Evolutionary conservation across 257 asterid genomes (phyloP).

Genomic region (Fraxinus cuspidata): DNA sequence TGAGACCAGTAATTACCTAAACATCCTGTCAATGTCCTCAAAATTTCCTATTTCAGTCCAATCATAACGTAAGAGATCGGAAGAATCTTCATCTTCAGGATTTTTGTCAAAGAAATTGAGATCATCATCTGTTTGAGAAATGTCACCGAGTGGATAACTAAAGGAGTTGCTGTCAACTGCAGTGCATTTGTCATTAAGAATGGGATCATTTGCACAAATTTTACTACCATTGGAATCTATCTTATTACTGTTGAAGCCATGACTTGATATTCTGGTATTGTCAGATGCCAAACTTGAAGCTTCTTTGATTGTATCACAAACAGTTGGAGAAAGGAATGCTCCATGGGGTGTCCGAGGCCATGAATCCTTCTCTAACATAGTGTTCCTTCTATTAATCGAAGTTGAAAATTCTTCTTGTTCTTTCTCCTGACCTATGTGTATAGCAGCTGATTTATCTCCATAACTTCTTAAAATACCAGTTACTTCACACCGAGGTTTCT

Average conservation of each 20-base stretch:
- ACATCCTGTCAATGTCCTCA: slow-evolving; percentile 84
- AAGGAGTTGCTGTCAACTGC: slow-evolving; percentile 47
- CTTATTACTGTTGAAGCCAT: slow-evolving; percentile 37
- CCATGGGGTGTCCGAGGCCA: slow-evolving; percentile 42
- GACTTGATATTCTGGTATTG: slow-evolving; percentile 36
- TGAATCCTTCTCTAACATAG: slow-evolving; percentile 51
- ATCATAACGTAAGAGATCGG: slow-evolving; percentile 56
- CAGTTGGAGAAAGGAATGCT: slow-evolving; percentile 46
- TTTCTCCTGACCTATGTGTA: slow-evolving; percentile 32
- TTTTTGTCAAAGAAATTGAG: slow-evolving; percentile 48
- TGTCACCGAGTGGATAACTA: slow-evolving; percentile 51
- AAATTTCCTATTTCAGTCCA: slow-evolving; percentile 89
- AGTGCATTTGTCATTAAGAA: slow-evolving; percentile 38
- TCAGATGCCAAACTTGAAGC: slow-evolving; percentile 55
- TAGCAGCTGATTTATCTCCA: slow-evolving; percentile 35
- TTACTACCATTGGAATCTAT: slow-evolving; percentile 38
- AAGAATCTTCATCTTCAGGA: slow-evolving; percentile 55
- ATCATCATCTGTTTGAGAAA: slow-evolving; percentile 47
- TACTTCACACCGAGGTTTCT: slow-evolving; percentile 44
- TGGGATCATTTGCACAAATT: slow-evolving; percentile 39
- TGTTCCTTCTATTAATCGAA: slow-evolving; percentile 42
- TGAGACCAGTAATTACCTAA: slow-evolving; percentile 54
- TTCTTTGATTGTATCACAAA: slow-evolving; percentile 39
- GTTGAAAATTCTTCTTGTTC: slow-evolving; percentile 31
- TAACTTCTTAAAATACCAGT: slow-evolving; percentile 31